These are phyloP conservation scores for Tetrastigma voinierianum DNA, from an alignment of 164 flowering plant genomes.

Conservation along the genomic window DNA sequence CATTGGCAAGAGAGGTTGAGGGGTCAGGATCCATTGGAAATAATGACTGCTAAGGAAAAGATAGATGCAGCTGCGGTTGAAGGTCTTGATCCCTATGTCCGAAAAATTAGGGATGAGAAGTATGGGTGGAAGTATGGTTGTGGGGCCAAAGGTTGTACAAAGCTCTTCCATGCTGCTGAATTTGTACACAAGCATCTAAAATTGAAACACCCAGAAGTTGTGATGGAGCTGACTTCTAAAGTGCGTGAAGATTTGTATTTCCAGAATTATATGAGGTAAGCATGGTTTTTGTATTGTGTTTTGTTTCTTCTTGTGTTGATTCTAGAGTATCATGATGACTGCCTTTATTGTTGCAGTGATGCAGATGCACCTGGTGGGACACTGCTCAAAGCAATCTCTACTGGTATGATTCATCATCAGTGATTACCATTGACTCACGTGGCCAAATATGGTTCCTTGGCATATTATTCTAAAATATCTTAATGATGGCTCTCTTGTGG, in stretches of 20 bases:
- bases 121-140: slow-evolving; percentile 99
- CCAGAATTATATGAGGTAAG: slow-evolving; percentile 95
- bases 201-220: slow-evolving; percentile 87
- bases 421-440: background rate
- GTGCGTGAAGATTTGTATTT: slow-evolving; percentile 92
- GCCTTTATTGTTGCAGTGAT: slow-evolving; percentile 39
- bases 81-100: slow-evolving; percentile 81
- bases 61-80: slow-evolving; percentile 88
- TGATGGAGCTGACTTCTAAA: slow-evolving; percentile 83
- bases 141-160: slow-evolving; percentile 99
- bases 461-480: too few relatives aligned
- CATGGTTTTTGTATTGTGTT: background rate
- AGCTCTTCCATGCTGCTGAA: slow-evolving; percentile 97
- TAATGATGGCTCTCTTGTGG: too few relatives aligned
- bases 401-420: slow-evolving; percentile 43
- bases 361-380: slow-evolving; percentile 94
- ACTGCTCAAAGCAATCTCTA: slow-evolving; percentile 76
- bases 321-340: background rate
- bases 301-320: background rate
- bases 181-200: slow-evolving; percentile 96
- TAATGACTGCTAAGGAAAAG: slow-evolving; percentile 93
- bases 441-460: too few relatives aligned
- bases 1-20: slow-evolving; percentile 84
- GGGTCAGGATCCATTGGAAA: slow-evolving; percentile 86
- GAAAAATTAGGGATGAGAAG: slow-evolving; percentile 98